A percentile compares a stretch with the other conserved stretches of the same genome.
Conservation (phyloP, 2,329 filamentous ascomycete species). For the Lasiodiplodia citricola region DNA sequence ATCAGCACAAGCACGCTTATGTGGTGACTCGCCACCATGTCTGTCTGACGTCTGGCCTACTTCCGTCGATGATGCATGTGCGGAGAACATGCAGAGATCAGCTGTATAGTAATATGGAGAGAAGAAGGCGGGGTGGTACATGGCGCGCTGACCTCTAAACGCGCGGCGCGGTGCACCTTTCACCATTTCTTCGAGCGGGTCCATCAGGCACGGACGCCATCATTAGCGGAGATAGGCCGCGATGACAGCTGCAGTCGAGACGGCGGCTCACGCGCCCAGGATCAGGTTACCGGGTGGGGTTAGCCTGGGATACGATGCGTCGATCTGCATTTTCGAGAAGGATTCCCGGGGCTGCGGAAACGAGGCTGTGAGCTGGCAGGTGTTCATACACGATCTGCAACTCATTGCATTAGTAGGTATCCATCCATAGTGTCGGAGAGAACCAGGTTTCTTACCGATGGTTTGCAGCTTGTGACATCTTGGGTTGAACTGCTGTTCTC, state of each 20-base stretch:
- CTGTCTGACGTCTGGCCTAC: background rate
- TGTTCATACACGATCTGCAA: background rate
- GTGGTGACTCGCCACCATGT: constrained; percentile 1
- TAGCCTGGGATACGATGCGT: background rate
- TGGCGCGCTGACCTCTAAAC: background rate
- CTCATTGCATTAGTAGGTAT: background rate
- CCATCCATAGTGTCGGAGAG: background rate
- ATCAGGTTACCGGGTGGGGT: background rate
- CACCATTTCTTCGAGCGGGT: background rate
- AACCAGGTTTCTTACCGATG: background rate
- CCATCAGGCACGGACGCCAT: background rate
- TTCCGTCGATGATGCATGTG: background rate
- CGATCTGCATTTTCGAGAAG: constrained; percentile 2
- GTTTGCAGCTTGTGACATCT: background rate
- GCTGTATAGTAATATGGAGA: background rate
- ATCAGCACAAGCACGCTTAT: background rate
- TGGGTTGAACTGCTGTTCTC: background rate
- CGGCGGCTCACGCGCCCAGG: constrained; percentile 9
- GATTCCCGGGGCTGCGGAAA: background rate
- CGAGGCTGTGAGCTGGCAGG: background rate
- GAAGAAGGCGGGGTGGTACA: background rate
- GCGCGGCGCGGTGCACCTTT: background rate
- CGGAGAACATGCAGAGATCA: background rate
- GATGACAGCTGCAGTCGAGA: background rate
- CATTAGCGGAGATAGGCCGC: background rate